These are phyloP conservation scores for Verbascum thapsus DNA, from an alignment of 257 asterid species.

Conservation along the genomic window DNA sequence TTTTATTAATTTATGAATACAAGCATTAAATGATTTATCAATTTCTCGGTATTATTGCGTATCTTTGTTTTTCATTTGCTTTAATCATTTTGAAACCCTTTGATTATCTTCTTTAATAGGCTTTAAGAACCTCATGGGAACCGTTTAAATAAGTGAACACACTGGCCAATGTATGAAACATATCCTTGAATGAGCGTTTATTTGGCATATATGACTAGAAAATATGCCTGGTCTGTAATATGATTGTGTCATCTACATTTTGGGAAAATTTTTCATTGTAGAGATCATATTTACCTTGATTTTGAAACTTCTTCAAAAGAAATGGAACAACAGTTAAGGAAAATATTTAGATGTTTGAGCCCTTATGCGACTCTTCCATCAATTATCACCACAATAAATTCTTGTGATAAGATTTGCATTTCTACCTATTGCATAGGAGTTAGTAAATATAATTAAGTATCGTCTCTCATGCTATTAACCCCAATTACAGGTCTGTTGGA, in stretches of 20 bases:
- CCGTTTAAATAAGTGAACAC: constrained; percentile 18
- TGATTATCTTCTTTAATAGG: constrained; percentile 1
- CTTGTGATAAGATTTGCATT: constrained; percentile 20
- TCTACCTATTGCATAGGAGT: constrained; percentile 6
- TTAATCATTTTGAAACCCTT: constrained; percentile 13
- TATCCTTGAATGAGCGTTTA: constrained; percentile 3
- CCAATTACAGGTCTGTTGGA: constrained; percentile 78
- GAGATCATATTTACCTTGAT: constrained; percentile 12
- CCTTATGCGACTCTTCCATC: constrained; percentile 12
- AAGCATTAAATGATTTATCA: constrained; percentile 20
- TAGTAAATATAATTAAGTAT: neutral
- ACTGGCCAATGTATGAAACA: constrained; percentile 9
- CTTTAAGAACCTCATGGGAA: constrained; percentile 1
- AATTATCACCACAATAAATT: constrained; percentile 8
- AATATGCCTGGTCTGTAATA: constrained; percentile 2
- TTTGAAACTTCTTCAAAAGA: neutral
- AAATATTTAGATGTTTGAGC: neutral
- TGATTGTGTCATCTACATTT: neutral
- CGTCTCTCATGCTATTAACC: constrained; percentile 20
- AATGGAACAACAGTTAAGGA: neutral
- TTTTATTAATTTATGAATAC: constrained; percentile 6
- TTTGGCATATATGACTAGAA: neutral
- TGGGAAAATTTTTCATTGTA: constrained; percentile 9
- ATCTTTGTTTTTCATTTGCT: neutral
- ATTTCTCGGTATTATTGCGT: neutral